Evolutionary conservation across 140 eudicot genomes (phyloP).

Genomic region (Cichorium intybus): DNA sequence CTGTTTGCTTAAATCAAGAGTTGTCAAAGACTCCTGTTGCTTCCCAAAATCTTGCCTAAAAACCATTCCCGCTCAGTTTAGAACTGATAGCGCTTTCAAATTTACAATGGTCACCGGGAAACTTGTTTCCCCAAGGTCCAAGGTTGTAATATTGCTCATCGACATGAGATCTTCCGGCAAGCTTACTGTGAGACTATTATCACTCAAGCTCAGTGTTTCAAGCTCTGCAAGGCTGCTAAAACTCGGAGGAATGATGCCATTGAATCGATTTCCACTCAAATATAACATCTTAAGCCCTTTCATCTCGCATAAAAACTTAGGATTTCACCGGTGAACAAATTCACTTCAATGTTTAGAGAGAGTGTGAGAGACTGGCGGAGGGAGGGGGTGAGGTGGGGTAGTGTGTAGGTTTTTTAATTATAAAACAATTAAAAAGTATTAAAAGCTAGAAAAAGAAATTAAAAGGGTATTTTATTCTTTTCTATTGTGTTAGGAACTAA

Average conservation of each 20-base stretch:
- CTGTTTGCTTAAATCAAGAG: conserved; percentile 82
- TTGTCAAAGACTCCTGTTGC: conserved; percentile 55
- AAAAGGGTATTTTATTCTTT: too few species aligned
- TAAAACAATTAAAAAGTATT: too few species aligned
- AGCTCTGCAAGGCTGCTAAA: conserved; percentile 45
- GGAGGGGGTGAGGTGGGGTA: too few species aligned
- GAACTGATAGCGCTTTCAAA: conserved; percentile 39
- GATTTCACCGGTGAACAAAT: conserved; percentile 55
- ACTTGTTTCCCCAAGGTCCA: conserved; percentile 46
- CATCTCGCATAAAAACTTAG: conserved; percentile 47
- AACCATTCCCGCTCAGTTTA: conserved; percentile 59
- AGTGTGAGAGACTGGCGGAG: too few species aligned
- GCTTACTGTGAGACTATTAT: conserved; percentile 48
- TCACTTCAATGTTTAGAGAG: conserved; percentile 73
- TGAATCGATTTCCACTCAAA: conserved; percentile 61
- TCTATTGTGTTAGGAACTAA: too few species aligned
- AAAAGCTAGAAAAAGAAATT: too few species aligned
- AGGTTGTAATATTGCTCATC: conserved; percentile 47
- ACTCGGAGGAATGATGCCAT: conserved; percentile 53
- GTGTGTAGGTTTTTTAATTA: too few species aligned
- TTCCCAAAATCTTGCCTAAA: conserved; percentile 60
- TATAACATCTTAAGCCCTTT: conserved; percentile 43
- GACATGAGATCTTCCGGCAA: conserved; percentile 50
- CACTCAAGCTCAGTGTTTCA: conserved; percentile 53
- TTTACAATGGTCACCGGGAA: conserved; percentile 53